phyloP scores from a whole-genome alignment of 352 stramenopile species.

The Nothophytophthora sp. region DNA sequence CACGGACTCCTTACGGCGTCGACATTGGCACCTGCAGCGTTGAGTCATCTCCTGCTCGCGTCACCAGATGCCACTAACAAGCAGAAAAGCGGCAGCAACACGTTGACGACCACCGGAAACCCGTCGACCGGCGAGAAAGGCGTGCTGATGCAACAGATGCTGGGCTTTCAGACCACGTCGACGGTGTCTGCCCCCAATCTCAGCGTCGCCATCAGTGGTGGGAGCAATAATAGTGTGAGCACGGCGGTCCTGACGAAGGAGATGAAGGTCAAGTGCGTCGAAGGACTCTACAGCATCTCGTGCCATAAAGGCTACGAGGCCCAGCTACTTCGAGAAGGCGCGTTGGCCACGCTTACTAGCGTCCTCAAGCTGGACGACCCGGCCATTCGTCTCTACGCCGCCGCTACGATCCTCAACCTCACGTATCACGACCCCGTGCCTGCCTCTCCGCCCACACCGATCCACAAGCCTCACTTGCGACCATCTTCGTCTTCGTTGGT shows the following conservation, averaged over 20 bases:
- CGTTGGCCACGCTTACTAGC: slow-evolving; percentile 53
- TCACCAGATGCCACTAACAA: slow-evolving; percentile 20
- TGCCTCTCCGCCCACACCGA: slow-evolving; percentile 13
- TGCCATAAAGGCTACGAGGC: slow-evolving; percentile 73
- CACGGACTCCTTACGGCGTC: slow-evolving; percentile 51
- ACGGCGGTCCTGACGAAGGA: slow-evolving; percentile 48
- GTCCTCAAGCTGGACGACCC: slow-evolving; percentile 75
- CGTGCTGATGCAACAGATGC: slow-evolving; percentile 27
- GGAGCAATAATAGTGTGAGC: slow-evolving; percentile 12
- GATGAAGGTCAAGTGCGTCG: slow-evolving; percentile 75
- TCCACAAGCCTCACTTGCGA: slow-evolving; percentile 19
- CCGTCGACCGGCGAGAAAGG: slow-evolving; percentile 5
- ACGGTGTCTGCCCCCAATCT: slow-evolving; percentile 7
- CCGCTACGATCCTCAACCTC: slow-evolving; percentile 81
- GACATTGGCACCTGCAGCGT: slow-evolving; percentile 40
- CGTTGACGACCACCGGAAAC: background rate
- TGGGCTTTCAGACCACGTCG: slow-evolving; percentile 15
- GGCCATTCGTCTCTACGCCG: slow-evolving; percentile 59
- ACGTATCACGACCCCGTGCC: slow-evolving; percentile 28
- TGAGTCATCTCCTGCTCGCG: slow-evolving; percentile 42
- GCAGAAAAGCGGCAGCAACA: slow-evolving; percentile 8
- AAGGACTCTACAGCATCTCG: slow-evolving; percentile 82
- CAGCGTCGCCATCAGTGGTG: background rate
- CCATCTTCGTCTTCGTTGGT: slow-evolving; percentile 13
- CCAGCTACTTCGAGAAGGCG: slow-evolving; percentile 71